phyloP scores from a whole-genome alignment of 805 yeast species.

The Yarrowia sp. region DNA sequence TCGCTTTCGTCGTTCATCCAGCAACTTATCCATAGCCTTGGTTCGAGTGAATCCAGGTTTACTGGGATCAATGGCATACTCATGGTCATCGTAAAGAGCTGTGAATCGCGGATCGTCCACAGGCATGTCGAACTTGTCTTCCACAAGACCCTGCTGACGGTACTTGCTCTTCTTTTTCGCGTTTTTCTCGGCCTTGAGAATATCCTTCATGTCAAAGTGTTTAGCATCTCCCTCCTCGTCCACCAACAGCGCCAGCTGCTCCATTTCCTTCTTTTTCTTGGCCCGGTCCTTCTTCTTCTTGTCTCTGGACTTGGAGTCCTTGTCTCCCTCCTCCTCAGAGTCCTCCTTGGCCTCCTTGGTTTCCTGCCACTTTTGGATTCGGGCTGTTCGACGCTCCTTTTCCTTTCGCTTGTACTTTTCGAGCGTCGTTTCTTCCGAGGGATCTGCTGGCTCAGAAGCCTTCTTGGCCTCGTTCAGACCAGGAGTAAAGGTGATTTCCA shows the following conservation, averaged over 20 bases:
- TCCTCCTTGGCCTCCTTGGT: conserved; percentile 51
- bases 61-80: conserved; percentile 91
- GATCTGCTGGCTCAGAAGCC: conserved; percentile 43
- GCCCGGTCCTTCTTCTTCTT: conserved; percentile 33
- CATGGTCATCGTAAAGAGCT: conserved; percentile 78
- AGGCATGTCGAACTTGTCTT: conserved; percentile 53
- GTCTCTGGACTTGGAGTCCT: conserved; percentile 27
- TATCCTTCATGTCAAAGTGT: conserved; percentile 78
- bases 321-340: conserved; percentile 34
- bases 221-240: conserved; percentile 45
- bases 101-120: conserved; percentile 80
- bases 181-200: conserved; percentile 69
- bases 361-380: conserved; percentile 73
- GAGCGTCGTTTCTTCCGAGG: conserved; percentile 56
- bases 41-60: conserved; percentile 88
- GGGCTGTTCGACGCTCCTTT: conserved; percentile 82
- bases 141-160: conserved; percentile 43
- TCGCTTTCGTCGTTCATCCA: conserved; percentile 59
- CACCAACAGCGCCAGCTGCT: conserved; percentile 70
- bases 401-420: conserved; percentile 81
- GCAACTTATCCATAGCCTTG: conserved; percentile 74
- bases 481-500: conserved; percentile 95
- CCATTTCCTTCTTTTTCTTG: conserved; percentile 44
- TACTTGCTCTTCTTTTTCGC: conserved; percentile 45
- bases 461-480: conserved; percentile 53